Base-by-base conservation (phyloP, 2,329 filamentous ascomycete genomes). In the Penicillium sumatraense region DNA sequence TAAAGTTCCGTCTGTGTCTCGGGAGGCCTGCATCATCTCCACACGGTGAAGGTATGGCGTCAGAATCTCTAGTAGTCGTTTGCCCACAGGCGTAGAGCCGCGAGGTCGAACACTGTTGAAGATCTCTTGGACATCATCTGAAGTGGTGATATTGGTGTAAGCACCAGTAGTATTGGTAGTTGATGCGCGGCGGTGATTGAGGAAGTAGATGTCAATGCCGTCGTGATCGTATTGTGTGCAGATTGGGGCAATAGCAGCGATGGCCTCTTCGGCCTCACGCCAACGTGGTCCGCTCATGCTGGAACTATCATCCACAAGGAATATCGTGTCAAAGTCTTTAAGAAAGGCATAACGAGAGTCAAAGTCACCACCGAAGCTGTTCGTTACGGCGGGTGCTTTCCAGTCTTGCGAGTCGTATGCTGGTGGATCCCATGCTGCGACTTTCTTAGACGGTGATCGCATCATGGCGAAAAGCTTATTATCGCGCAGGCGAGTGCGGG, bases 281-380 rank as follows among this genome's bases (percentile, higher is more conserved):
- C 93, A 98, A 20, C 82, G 83, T n/a, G 78, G 69, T 14, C 89
- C 90, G 1, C 80, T 78, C 93, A 98, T 98, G 64, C 89, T 93
- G 5, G 86, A 85, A n/a, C 88, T 92, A 78, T 98, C 93, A 70
- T 98, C 93, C 68, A 98, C 91, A 1, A 98, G 76, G 71, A 98
- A 93, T 53, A 93, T 77, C 27, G 92, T 97, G 75, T 98, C 91
- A 70, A 96, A 97, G 14, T 81, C 81, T 38, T 76, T 72, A 5
- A 98, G 85, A 70, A 96, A 96, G 2, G 86, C 83, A 69, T 90
- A 95, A 2, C 81, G 83, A 65, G 91, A 88, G 62, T 91, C 87
- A 66, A 59, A 46, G 56, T 55, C 44, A 67, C 59, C 27, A 50
- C 16, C 80, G 78, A 6, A 77, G 68, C 42, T 76, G 74, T 46